phyloP scores from a whole-genome alignment of 2,329 filamentous ascomycete species.

The Ophiostoma fasciatum region DNA sequence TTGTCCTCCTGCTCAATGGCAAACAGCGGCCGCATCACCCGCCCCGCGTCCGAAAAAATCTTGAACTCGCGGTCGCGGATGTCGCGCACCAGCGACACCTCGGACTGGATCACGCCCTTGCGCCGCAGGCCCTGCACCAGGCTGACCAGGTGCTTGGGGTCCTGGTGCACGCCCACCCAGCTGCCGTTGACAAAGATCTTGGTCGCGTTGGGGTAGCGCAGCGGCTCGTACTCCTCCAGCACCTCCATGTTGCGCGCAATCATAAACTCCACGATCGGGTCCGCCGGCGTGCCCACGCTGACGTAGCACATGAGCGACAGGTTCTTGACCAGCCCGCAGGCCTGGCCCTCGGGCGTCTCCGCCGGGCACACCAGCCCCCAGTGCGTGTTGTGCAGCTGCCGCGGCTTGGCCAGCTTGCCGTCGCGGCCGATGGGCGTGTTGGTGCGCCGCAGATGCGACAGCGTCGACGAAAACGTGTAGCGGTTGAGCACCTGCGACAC shows the following conservation, averaged over 20 bases:
- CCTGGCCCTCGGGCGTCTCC: slow-evolving; percentile 95
- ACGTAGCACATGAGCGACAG: slow-evolving; percentile 96
- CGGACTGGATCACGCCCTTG: slow-evolving; percentile 70
- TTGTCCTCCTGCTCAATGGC: slow-evolving; percentile 83
- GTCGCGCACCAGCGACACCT: slow-evolving; percentile 89
- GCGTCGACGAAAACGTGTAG: slow-evolving; percentile 91
- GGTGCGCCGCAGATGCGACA: slow-evolving; percentile 92
- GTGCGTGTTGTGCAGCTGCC: slow-evolving; percentile 95
- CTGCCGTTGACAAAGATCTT: slow-evolving; percentile 98
- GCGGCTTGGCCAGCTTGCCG: slow-evolving; percentile 94
- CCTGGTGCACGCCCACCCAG: slow-evolving; percentile 91
- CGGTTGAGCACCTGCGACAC: slow-evolving; percentile 96
- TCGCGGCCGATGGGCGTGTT: slow-evolving; percentile 97
- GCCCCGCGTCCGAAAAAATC: slow-evolving; percentile 92
- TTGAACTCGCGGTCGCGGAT: slow-evolving; percentile 97
- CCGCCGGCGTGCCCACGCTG: slow-evolving; percentile 81
- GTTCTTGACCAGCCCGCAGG: slow-evolving; percentile 97
- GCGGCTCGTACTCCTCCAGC: slow-evolving; percentile 83
- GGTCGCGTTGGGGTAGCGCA: slow-evolving; percentile 76
- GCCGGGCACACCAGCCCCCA: slow-evolving; percentile 97
- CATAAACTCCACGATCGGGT: slow-evolving; percentile 91
- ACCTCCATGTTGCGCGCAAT: slow-evolving; percentile 91
- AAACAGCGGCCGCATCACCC: slow-evolving; percentile 85
- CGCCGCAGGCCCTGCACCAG: slow-evolving; percentile 66
- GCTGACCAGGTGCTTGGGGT: slow-evolving; percentile 71